Percentiles rank a stretch among this genome's conserved stretches.
These are phyloP conservation scores for Jaminaea rosea DNA, from an alignment of 1,284 basidiomycete genomes.

Conservation along the genomic window DNA sequence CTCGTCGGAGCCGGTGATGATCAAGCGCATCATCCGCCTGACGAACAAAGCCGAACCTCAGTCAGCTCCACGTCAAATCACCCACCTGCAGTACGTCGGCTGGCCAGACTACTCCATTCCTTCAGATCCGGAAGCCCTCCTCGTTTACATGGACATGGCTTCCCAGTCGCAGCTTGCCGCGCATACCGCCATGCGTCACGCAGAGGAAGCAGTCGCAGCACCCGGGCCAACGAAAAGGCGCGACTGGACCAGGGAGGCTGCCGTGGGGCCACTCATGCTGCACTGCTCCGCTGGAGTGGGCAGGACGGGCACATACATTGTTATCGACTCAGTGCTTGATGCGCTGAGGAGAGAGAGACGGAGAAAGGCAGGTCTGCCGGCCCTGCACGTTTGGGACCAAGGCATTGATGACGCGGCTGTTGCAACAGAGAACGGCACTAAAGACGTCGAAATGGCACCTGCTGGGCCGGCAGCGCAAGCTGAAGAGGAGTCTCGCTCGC, in stretches of 20 bases:
- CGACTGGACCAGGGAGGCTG: not conserved
- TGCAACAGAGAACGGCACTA: not conserved
- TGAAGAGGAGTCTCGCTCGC: too few relatives aligned
- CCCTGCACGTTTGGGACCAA: not conserved
- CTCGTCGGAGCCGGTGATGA: slow-evolving; percentile 14
- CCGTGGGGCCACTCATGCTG: slow-evolving; percentile 34
- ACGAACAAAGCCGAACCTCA: slow-evolving; percentile 12
- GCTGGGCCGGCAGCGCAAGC: slow-evolving; percentile 6
- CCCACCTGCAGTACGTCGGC: slow-evolving; percentile 40
- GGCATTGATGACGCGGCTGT: not conserved
- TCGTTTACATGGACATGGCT: slow-evolving; percentile 29
- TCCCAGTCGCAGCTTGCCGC: slow-evolving; percentile 22
- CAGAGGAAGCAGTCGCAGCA: not conserved
- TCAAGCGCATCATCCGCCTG: slow-evolving; percentile 28
- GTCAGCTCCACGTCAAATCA: slow-evolving; percentile 15
- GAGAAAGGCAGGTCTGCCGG: not conserved
- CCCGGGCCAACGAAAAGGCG: not conserved
- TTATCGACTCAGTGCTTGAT: slow-evolving; percentile 34
- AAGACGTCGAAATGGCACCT: slow-evolving; percentile 21
- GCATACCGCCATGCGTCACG: slow-evolving; percentile 11
- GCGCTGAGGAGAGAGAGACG: slow-evolving; percentile 18
- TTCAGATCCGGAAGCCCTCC: slow-evolving; percentile 26
- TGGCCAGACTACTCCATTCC: slow-evolving; percentile 46
- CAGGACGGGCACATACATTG: slow-evolving; percentile 39
- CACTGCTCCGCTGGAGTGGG: slow-evolving; percentile 47